Evolutionary conservation across 2,329 filamentous ascomycete species (phyloP).

Genomic region (Lojkania enalia): DNA sequence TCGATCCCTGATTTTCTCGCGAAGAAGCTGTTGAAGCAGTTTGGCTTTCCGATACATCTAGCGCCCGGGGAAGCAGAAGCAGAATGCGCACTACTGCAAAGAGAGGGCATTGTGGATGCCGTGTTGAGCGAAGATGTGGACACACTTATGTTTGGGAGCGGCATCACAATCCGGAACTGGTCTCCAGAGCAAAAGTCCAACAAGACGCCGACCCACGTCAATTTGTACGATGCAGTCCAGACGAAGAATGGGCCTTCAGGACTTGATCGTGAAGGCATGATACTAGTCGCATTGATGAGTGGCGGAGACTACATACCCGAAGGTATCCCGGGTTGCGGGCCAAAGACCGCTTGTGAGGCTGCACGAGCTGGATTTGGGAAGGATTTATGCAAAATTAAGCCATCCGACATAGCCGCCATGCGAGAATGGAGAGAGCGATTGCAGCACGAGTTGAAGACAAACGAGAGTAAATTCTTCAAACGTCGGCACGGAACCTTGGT

Average conservation of each 20-base stretch:
- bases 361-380: slow-evolving; percentile 84
- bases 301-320: slow-evolving; percentile 92
- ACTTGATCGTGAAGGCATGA: slow-evolving; percentile 85
- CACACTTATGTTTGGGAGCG: slow-evolving; percentile 95
- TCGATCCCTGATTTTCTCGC: slow-evolving; percentile 73
- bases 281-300: slow-evolving; percentile 90
- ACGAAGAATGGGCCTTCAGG: slow-evolving; percentile 60
- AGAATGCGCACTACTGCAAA: slow-evolving; percentile 86
- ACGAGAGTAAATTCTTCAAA: slow-evolving; percentile 79
- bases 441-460: slow-evolving; percentile 76
- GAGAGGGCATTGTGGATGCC: slow-evolving; percentile 71
- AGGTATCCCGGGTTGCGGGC: slow-evolving; percentile 83
- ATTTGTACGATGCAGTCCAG: slow-evolving; percentile 70
- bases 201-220: slow-evolving; percentile 81
- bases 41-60: slow-evolving; percentile 81
- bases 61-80: slow-evolving; percentile 96
- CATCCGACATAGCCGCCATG: slow-evolving; percentile 62
- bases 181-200: slow-evolving; percentile 70
- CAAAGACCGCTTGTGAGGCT: slow-evolving; percentile 87
- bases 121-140: slow-evolving; percentile 97
- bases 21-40: slow-evolving; percentile 80
- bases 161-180: slow-evolving; percentile 78
- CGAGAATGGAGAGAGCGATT: slow-evolving; percentile 72
- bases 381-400: slow-evolving; percentile 68
- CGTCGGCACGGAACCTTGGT: slow-evolving; percentile 72